phyloP scores from a whole-genome alignment of 2,329 filamentous ascomycete species.

The Aspergillus oerlinghausenensis region DNA sequence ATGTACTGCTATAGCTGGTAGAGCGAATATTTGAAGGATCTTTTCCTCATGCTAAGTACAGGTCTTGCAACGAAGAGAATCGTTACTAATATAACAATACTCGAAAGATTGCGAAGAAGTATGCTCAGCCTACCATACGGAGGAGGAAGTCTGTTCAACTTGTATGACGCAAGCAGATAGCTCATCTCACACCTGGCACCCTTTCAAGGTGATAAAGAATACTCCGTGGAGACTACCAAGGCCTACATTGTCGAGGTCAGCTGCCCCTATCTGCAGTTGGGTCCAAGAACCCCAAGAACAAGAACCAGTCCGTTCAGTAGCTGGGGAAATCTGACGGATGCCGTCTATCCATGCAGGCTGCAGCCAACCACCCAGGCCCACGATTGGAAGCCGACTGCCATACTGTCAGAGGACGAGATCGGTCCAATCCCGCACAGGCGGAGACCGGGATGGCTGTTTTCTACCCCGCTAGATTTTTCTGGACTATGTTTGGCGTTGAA shows the following conservation, averaged over 20 bases:
- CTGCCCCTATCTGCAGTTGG: neutral
- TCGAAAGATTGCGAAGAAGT: neutral
- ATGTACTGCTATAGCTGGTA: neutral
- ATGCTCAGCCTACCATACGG: too few relatives aligned
- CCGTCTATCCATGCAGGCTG: conserved; percentile 5
- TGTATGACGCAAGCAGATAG: neutral
- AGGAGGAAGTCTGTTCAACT: neutral
- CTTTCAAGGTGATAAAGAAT: too few relatives aligned
- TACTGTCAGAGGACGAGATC: conserved; percentile 2
- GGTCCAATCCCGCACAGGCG: conserved; percentile 6
- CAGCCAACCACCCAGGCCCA: conserved; percentile 7
- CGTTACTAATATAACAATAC: neutral
- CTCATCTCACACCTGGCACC: too few relatives aligned
- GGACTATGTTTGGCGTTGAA: conserved; percentile 13
- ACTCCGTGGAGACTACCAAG: neutral
- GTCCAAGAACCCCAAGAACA: neutral
- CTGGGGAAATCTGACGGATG: conserved; percentile 1
- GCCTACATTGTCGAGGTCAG: neutral
- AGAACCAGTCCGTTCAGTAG: neutral
- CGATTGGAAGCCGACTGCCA: conserved; percentile 3
- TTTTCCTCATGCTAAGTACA: neutral
- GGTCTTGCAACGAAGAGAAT: neutral
- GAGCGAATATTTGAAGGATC: neutral
- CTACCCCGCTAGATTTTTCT: conserved; percentile 18
- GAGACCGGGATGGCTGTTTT: conserved; percentile 4